phyloP scores from a whole-genome alignment of 345 rosid genomes.

The Corchorus capsularis region DNA sequence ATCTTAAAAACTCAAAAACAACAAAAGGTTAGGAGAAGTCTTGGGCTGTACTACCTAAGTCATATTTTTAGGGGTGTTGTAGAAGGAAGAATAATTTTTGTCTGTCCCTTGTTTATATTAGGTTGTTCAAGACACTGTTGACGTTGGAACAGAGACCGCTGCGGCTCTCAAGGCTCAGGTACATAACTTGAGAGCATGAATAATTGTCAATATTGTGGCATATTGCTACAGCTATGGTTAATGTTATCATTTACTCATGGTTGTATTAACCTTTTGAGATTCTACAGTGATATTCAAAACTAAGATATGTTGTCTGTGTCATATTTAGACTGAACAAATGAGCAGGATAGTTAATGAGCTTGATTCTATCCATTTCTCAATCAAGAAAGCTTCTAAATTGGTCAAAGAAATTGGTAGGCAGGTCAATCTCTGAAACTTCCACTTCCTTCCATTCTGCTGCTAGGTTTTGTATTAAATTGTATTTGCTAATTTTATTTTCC shows the following conservation, averaged over 20 bases:
- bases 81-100: slow-evolving; percentile 4
- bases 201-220: slow-evolving; percentile 9
- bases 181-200: slow-evolving; percentile 25
- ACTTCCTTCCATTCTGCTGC: slow-evolving; percentile 18
- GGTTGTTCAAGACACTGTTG: slow-evolving; percentile 87
- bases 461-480: slow-evolving; percentile 1
- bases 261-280: background rate
- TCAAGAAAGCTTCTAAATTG: slow-evolving; percentile 89
- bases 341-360: slow-evolving; percentile 94
- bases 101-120: slow-evolving; percentile 27
- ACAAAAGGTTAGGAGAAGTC: no score
- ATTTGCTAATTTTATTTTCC: slow-evolving; percentile 27
- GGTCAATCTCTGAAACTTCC: slow-evolving; percentile 57
- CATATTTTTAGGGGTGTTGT: background rate
- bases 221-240: background rate
- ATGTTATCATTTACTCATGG: slow-evolving; percentile 18
- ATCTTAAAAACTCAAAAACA: no score
- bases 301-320: slow-evolving; percentile 20
- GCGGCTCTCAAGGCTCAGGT: slow-evolving; percentile 95
- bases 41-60: no score
- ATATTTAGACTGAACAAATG: slow-evolving; percentile 93
- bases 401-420: slow-evolving; percentile 99
- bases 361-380: slow-evolving; percentile 92
- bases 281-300: slow-evolving; percentile 9
- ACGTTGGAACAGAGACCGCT: slow-evolving; percentile 89